phyloP scores from a whole-genome alignment of 306 rosid genomes.

The Rosa chinensis region DNA sequence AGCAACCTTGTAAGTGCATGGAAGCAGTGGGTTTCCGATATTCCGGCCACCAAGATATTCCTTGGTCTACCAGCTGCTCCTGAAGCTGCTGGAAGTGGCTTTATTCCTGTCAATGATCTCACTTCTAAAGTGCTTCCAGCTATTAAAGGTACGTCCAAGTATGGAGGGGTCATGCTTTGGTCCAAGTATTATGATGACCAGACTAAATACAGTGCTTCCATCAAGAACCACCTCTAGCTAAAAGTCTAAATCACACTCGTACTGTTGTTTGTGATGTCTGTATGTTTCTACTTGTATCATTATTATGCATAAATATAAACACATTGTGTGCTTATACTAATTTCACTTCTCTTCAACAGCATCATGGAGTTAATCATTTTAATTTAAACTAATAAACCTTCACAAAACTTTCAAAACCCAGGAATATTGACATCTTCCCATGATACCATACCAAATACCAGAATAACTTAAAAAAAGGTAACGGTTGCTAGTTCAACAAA shows the following conservation, averaged over 20 bases:
- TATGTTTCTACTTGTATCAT: neutral
- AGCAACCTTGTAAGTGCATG: slow-evolving; percentile 43
- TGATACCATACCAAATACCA: neutral
- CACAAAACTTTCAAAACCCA: neutral
- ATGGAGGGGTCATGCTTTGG: slow-evolving; percentile 79
- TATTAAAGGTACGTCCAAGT: slow-evolving; percentile 48
- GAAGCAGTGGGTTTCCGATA: slow-evolving; percentile 50
- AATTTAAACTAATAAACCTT: neutral
- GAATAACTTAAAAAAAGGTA: neutral
- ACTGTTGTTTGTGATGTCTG: neutral
- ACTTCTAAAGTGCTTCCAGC: slow-evolving; percentile 49
- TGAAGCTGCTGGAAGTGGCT: slow-evolving; percentile 56
- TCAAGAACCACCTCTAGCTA: slow-evolving; percentile 41
- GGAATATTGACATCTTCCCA: neutral
- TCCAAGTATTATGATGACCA: slow-evolving; percentile 64
- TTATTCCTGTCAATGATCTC: slow-evolving; percentile 38
- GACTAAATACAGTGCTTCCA: slow-evolving; percentile 53
- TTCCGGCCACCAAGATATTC: slow-evolving; percentile 46
- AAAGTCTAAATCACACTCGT: neutral
- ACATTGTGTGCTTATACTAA: neutral
- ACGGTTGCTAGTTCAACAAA: neutral
- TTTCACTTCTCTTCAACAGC: neutral
- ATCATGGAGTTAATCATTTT: neutral
- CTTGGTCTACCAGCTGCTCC: slow-evolving; percentile 58
- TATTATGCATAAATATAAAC: slow-evolving; percentile 8